These are phyloP conservation scores for Climacium dendroides DNA, from an alignment of 225 moss, liverwort and hornwort species.

Conservation along the genomic window DNA sequence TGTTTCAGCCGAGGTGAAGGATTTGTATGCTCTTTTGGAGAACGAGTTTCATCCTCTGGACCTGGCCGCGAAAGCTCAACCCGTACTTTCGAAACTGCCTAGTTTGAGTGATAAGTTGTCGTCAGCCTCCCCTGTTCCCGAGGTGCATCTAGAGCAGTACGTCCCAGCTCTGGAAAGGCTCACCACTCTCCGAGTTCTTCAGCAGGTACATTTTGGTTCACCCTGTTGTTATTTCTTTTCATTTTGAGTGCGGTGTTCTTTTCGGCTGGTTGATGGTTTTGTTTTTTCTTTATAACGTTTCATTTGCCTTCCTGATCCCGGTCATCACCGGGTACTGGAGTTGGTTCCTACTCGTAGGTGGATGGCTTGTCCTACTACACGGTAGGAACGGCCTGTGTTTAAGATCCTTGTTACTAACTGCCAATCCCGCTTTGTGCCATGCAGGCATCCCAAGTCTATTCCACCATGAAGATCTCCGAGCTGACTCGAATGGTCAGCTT, in stretches of 20 bases:
- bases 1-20: slow-evolving; percentile 80
- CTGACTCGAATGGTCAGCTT: slow-evolving; percentile 82
- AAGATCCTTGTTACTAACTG: neutral
- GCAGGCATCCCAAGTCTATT: slow-evolving; percentile 87
- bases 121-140: slow-evolving; percentile 88
- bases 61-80: slow-evolving; percentile 60
- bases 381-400: neutral
- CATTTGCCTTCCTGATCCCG: neutral
- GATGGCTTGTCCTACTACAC: neutral
- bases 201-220: slow-evolving; percentile 24
- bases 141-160: slow-evolving; percentile 94
- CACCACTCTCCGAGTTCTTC: slow-evolving; percentile 79
- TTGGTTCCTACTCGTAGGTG: neutral
- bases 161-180: slow-evolving; percentile 73
- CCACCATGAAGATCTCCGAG: slow-evolving; percentile 73
- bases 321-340: neutral
- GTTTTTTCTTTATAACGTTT: neutral
- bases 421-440: neutral
- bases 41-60: slow-evolving; percentile 90
- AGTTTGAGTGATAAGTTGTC: slow-evolving; percentile 89
- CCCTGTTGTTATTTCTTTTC: neutral
- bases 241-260: neutral
- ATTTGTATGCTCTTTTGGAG: slow-evolving; percentile 67
- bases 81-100: slow-evolving; percentile 45
- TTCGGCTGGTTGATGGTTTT: neutral